Conservation (phyloP, 441 rosid genomes). For the Caryocar brasiliense region DNA sequence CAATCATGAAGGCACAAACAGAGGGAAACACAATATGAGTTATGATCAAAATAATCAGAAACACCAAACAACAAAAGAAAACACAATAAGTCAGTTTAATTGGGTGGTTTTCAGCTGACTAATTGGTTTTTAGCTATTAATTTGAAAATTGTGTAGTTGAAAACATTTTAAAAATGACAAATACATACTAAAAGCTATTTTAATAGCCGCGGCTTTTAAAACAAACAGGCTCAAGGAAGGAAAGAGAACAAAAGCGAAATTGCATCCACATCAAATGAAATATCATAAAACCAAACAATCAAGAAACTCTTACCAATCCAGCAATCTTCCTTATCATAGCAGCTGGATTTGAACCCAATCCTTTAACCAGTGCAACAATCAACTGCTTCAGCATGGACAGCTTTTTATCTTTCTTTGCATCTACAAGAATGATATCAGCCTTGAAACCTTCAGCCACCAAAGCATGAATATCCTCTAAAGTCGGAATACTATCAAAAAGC, state of each 20-base stretch:
- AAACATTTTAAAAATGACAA: background rate
- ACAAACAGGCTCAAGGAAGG: background rate
- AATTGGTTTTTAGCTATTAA: too few relatives aligned
- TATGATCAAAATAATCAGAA: too few relatives aligned
- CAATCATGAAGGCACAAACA: too few relatives aligned
- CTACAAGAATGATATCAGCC: conserved; percentile 86
- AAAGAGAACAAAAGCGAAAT: background rate
- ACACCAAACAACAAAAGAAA: too few relatives aligned
- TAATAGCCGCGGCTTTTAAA: background rate
- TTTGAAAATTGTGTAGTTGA: too few relatives aligned
- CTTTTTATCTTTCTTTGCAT: conserved; percentile 79
- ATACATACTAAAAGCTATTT: background rate
- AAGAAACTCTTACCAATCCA: conserved; percentile 60
- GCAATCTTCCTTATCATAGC: conserved; percentile 88
- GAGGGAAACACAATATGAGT: too few relatives aligned
- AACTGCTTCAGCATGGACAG: conserved; percentile 85
- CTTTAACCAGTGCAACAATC: conserved; percentile 68
- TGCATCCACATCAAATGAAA: too few relatives aligned
- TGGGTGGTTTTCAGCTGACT: too few relatives aligned
- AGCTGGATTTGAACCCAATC: conserved; percentile 83
- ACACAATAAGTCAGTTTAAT: too few relatives aligned
- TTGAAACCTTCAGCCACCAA: conserved; percentile 67
- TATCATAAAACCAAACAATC: conserved; percentile 6
- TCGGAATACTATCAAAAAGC: conserved; percentile 62
- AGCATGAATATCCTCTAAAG: conserved; percentile 78